Base-by-base conservation (phyloP, 495 filamentous ascomycete genomes). In the Staphylotrichum longicolle region DNA sequence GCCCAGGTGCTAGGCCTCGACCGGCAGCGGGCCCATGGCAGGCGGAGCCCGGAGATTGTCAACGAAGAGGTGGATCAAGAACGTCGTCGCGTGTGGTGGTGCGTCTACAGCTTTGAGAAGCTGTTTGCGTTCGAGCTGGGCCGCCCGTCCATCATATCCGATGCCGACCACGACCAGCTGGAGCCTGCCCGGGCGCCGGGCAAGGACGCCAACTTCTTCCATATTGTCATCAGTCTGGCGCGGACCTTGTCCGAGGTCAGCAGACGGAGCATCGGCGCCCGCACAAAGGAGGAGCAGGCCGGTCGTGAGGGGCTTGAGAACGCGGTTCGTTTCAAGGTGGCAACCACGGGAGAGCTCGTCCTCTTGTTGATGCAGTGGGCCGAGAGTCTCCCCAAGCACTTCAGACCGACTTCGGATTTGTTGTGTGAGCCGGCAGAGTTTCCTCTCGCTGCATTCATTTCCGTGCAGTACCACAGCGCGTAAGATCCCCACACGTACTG, bases 51-150 rank as follows among this genome's bases (percentile, higher is more conserved):
- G 11, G 49, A n/a, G 14, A 33, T 15, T 20, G 15, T 52, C 33
- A n/a, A 4, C 49, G 49, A 52, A 9, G 11, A 37, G 3, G 49
- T 12, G 33, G 49, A 52, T 12, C 49, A 52, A 33, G 49, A 52
- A 37, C 8, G 49, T 6, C 49, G 49, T 35, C 49, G 49, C 34
- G 49, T 52, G 49, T 52, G 49, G 49, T 52, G 49, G 49, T 52
- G 32, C 49, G 11, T 52, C 49, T 52, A 52, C 34, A 52, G 49
- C 49, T 52, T 52, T 33, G 49, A 52, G 34, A 52, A 52, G 32
- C 33, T 52, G 49, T 52, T 52, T 12, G 49, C 49, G 32, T 52
- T 52, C 14, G 49, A 52, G 49, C 49, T 52, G 11, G 49, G 49
- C 32, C 49, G 49, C 34, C 49, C 49, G 34, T 52, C 49, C 32